Evolutionary conservation across 2,329 filamentous ascomycete genomes (phyloP), one percentile per base, ranked within the genome.

Genomic region (Metarhizium guizhouense): DNA sequence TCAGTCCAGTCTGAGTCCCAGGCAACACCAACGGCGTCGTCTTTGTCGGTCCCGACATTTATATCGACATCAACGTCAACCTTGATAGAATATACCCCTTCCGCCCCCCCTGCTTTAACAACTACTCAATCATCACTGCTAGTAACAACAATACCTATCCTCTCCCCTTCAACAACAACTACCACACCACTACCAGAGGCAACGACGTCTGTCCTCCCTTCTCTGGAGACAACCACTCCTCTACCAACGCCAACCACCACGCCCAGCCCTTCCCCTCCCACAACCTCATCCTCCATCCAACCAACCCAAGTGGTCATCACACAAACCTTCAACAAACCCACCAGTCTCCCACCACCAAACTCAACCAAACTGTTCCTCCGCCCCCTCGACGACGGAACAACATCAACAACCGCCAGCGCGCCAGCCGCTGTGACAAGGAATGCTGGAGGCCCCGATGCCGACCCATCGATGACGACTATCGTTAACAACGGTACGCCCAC

Each of bases 401-500:
- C 53, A 18, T 29, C 53, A 11, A 20, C 32, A 7, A 18, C 38
- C 36, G 2, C 36, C 1, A 38, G 47, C 16, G 29, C 40, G 2
- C 30, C 49, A 38, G 32, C 53, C 6, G 58, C 54, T 20, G 59
- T 20, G 20, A 20, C 42, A 8, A 45, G n/a, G 16, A 54, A 54
- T 18, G 58, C 53, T 18, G 32, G 18, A 29, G 51, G 14, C 5
- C 32, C 42, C n/a, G 25, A 34, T 18, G 32, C 34, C 4, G 58
- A 57, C 52, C 57, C 59, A 20, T 62, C 61, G 32, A 62, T 63
- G 4, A 64, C 66, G 6, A 63, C 67, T 1, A 53, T 55, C 6
- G 47, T 58, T 16, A 63, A 67, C 20, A 61, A 65, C 36, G 68
- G 69, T 3, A 65, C 64, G n/a, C 65, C 67, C 2, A 71, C 70